phyloP scores from a whole-genome alignment of 2,329 filamentous ascomycete genomes.

The Fusarium albosuccineum region DNA sequence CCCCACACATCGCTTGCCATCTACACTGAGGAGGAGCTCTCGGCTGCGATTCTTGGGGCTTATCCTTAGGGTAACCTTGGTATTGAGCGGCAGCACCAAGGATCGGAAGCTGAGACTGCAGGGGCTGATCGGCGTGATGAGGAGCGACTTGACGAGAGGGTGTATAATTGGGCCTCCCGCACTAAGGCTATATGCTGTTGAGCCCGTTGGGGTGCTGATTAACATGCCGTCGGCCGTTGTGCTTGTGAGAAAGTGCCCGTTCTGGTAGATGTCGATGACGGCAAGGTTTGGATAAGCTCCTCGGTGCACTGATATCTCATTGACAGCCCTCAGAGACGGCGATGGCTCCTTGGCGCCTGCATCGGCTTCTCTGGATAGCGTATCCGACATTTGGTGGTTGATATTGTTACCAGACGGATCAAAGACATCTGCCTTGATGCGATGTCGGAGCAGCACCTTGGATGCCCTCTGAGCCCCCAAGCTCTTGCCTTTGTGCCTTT shows the following conservation, averaged over 20 bases:
- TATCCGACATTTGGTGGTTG: conserved; percentile 61
- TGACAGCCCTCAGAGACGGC: conserved; percentile 78
- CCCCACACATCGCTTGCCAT: conserved; percentile 77
- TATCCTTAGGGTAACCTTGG: conserved; percentile 83
- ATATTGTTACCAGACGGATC: conserved; percentile 74
- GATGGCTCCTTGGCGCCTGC: conserved; percentile 53
- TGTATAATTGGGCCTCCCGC: conserved; percentile 95
- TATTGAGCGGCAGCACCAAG: conserved; percentile 87
- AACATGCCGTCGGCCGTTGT: conserved; percentile 96
- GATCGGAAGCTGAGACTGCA: conserved; percentile 93
- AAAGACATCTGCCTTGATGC: conserved; percentile 88
- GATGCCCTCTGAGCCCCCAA: conserved; percentile 81
- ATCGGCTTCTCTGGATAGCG: conserved; percentile 61
- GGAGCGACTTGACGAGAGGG: conserved; percentile 86
- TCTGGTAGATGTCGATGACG: conserved; percentile 91
- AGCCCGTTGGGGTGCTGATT: conserved; percentile 92
- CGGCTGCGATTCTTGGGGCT: conserved; percentile 83
- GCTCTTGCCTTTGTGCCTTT: conserved; percentile 80
- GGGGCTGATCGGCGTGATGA: conserved; percentile 94
- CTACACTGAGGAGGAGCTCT: conserved; percentile 83
- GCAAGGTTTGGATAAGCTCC: conserved; percentile 91
- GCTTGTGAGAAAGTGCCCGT: conserved; percentile 90
- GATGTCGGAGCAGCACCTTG: conserved; percentile 86
- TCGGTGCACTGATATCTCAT: conserved; percentile 94
- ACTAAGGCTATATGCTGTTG: conserved; percentile 94